Evolutionary conservation across 371 early-diverging fungal genomes (phyloP).

Genomic region (Lichtheimia ornata): DNA sequence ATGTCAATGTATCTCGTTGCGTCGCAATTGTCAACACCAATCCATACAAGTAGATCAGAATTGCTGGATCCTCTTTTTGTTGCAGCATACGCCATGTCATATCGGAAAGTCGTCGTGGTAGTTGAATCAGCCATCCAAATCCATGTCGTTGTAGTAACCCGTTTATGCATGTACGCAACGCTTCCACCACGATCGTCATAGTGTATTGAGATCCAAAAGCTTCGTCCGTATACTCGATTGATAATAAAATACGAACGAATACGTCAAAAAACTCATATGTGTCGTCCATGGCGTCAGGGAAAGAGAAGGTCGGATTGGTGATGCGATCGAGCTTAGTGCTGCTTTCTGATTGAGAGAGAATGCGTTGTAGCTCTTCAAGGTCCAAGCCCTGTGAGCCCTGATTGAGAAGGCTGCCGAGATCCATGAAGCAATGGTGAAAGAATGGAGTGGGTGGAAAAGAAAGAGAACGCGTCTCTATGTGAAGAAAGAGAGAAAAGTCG

Average conservation of each 20-base stretch:
- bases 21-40: constrained; percentile 27
- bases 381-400: constrained; percentile 21
- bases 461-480: background rate
- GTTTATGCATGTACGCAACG: constrained; percentile 36
- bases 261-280: constrained; percentile 39
- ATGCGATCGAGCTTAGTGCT: constrained; percentile 24
- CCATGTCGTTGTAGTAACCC: constrained; percentile 29
- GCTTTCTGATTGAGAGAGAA: constrained; percentile 21
- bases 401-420: constrained; percentile 38
- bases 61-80: constrained; percentile 17
- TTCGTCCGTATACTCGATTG: constrained; percentile 27
- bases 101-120: constrained; percentile 22
- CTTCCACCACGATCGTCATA: constrained; percentile 24
- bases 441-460: background rate
- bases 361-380: constrained; percentile 17
- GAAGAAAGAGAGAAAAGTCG: too few species aligned
- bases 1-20: constrained; percentile 6
- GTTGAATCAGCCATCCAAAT: constrained; percentile 27
- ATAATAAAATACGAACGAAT: constrained; percentile 34
- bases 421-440: constrained; percentile 22
- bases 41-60: constrained; percentile 39
- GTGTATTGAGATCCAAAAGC: constrained; percentile 24
- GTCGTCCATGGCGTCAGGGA: constrained; percentile 16
- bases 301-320: constrained; percentile 24
- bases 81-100: constrained; percentile 30